Conservation (phyloP, 176 grass and related monocot genomes). For the Elymus sibiricus region DNA sequence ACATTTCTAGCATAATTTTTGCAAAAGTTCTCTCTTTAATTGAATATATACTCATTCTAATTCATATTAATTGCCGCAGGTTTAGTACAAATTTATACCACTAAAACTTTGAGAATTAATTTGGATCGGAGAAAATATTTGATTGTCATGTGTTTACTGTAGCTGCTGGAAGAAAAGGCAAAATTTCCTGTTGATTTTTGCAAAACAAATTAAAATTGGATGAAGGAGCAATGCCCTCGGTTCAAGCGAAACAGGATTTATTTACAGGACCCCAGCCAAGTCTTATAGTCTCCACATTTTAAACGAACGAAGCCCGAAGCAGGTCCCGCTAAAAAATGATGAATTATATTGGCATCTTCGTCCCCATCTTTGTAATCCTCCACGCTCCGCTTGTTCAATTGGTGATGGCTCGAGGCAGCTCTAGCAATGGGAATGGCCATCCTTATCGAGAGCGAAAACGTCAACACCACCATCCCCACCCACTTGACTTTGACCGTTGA, state of each 20-base stretch:
- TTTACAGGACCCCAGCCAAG: neutral
- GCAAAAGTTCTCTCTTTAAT: too few species aligned
- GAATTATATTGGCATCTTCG: slow-evolving; percentile 15
- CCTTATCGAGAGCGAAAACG: slow-evolving; percentile 41
- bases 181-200: neutral
- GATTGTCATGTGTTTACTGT: too few species aligned
- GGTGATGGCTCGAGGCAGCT: neutral
- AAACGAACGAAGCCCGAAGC: neutral
- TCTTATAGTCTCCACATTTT: neutral
- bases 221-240: neutral
- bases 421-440: neutral
- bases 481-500: slow-evolving; percentile 72
- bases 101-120: too few species aligned
- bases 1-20: too few species aligned
- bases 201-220: neutral
- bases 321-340: slow-evolving; percentile 4
- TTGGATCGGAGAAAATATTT: too few species aligned
- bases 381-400: neutral
- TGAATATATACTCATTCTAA: too few species aligned
- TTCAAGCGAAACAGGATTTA: neutral
- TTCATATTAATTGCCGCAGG: too few species aligned
- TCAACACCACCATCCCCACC: slow-evolving; percentile 40
- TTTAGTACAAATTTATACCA: too few species aligned
- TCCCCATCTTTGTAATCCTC: neutral
- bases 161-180: too few species aligned